A percentile compares a stretch with the other conserved stretches of the same genome.
These are phyloP conservation scores for Hemerocallis citrina DNA, from an alignment of 106 monocot species.

Conservation along the genomic window DNA sequence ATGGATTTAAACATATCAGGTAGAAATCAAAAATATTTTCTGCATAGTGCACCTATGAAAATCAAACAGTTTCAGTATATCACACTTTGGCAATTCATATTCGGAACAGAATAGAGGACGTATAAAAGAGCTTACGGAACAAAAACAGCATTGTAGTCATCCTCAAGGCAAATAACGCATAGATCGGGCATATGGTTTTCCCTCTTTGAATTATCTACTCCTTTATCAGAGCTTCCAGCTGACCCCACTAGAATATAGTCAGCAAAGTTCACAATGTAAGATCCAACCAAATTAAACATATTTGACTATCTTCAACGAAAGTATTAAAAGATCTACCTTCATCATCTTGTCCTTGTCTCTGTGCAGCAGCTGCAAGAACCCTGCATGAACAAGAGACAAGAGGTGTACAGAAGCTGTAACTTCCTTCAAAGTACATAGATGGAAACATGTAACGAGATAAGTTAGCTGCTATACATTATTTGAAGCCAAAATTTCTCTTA, in stretches of 20 bases:
- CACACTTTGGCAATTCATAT: no score
- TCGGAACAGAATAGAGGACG: no score
- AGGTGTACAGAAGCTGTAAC: not conserved
- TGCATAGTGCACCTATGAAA: no score
- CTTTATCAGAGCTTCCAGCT: slow-evolving; percentile 31
- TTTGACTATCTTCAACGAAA: not conserved
- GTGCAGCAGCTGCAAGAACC: slow-evolving; percentile 78
- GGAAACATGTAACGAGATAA: not conserved
- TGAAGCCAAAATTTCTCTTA: not conserved
- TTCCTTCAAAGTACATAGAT: not conserved
- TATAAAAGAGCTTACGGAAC: slow-evolving; percentile 95
- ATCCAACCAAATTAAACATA: not conserved
- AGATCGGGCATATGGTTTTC: slow-evolving; percentile 62
- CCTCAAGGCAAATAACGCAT: slow-evolving; percentile 96
- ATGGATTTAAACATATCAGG: no score
- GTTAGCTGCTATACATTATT: not conserved
- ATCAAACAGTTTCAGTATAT: no score
- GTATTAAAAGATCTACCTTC: slow-evolving; percentile 42
- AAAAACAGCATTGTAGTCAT: slow-evolving; percentile 97
- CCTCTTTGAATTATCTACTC: slow-evolving; percentile 33
- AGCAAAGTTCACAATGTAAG: not conserved
- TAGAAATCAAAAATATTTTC: no score
- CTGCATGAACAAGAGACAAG: slow-evolving; percentile 19
- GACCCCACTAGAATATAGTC: slow-evolving; percentile 21
- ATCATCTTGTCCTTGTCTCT: slow-evolving; percentile 48